phyloP scores from a whole-genome alignment of 148 eudicot genomes.

The Nyssa sinensis region DNA sequence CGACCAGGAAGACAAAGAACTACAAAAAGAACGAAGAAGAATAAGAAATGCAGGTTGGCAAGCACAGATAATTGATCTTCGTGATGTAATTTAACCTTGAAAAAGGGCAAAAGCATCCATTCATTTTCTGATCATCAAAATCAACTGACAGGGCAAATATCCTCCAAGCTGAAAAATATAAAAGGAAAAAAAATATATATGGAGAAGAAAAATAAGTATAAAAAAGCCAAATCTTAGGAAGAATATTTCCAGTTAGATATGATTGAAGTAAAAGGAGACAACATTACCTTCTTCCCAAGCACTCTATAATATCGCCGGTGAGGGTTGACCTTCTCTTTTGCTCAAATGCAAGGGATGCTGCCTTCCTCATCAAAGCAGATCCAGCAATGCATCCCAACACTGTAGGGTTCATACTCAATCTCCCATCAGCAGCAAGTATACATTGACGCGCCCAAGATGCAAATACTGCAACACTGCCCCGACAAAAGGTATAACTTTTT shows the following conservation, averaged over 20 bases:
- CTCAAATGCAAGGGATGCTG: conserved; percentile 70
- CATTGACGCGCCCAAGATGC: conserved; percentile 77
- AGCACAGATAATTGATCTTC: background rate
- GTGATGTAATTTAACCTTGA: too few relatives aligned
- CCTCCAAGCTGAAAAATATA: conserved; percentile 70
- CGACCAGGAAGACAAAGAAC: background rate
- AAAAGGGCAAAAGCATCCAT: background rate
- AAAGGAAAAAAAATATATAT: background rate
- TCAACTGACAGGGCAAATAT: conserved; percentile 50
- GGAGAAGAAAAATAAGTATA: background rate
- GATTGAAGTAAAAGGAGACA: background rate
- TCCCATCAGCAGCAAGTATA: conserved; percentile 24
- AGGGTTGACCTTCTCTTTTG: conserved; percentile 78
- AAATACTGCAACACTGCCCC: conserved; percentile 79
- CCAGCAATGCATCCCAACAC: conserved; percentile 88
- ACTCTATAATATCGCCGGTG: conserved; percentile 78
- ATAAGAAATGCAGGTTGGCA: background rate
- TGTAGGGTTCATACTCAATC: conserved; percentile 48
- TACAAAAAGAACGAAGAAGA: too few relatives aligned
- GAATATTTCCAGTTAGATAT: background rate
- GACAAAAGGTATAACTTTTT: background rate
- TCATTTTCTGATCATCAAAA: background rate
- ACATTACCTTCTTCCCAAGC: conserved; percentile 81
- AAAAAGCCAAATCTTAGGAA: background rate
- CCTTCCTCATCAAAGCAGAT: conserved; percentile 72